Base-by-base conservation (phyloP, 2,329 filamentous ascomycete genomes). In the Teratosphaeria pseudoeucalypti region DNA sequence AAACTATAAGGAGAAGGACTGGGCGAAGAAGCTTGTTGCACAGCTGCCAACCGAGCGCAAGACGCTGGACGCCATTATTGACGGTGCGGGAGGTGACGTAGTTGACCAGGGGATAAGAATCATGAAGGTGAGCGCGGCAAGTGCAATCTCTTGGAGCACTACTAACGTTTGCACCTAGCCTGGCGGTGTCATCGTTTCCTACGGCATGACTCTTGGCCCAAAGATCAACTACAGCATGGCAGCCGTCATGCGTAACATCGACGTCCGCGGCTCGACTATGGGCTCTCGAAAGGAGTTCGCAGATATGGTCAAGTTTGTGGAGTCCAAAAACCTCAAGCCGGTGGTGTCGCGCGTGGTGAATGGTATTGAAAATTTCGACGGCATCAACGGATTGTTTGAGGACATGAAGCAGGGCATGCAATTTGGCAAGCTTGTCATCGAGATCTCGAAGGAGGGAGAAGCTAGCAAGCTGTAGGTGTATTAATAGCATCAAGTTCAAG, bases 371-470 rank as follows among this genome's bases (percentile, higher is more conserved):
- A 86, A 92, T 66, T 67, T 95, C 6, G 80, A 85, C n/a, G 87
- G 78, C n/a, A 89, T 97, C 58, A 85, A 97, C 61, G 79, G 79
- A 0, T 73, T 96, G 57, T 97, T 96, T 71, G 85, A 89, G 49
- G 90, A 96, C 56, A 95, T 97, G 84, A 90, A 89, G 71, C 82
- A 84, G 6, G 90, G 87, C 0, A 85, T 77, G 63, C 92, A 97
- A 74, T 96, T 97, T 78, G 94, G 92, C 11, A 97, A 97, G 76
- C 74, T 97, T 67, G 90, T 96, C 1, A 83, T 96, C 64, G 83
- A 89, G 67, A 81, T 92, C 32, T 60, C 62, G n/a, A 67, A 68
- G 29, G 69, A 71, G 39, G 61, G 62, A 12, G 64, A 64, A 55
- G 64, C 62, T 57, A 70, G 68, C 57, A 71, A 68, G 55, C 62